Percentiles rank a stretch among this genome's conserved stretches.
Conservation (phyloP, 805 yeast genomes). For the Candida dajiaensis region DNA sequence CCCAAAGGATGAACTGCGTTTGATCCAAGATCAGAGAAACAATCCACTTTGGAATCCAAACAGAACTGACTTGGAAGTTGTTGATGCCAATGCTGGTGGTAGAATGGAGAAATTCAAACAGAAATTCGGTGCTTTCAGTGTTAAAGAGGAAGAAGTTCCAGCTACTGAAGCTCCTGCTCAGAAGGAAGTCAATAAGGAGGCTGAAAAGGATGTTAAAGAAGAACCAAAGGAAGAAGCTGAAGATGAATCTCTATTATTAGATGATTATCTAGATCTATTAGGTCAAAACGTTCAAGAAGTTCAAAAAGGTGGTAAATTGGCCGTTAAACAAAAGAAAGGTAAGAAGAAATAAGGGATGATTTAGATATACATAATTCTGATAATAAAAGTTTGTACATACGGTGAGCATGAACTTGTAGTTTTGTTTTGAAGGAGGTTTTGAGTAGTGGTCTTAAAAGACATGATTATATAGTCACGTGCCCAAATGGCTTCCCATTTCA, state of each 20-base stretch:
- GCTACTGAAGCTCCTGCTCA: neutral
- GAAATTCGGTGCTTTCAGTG: conserved; percentile 50
- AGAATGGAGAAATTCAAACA: conserved; percentile 69
- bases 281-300: conserved; percentile 52
- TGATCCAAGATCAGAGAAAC: conserved; percentile 86
- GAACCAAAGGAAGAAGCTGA: conserved; percentile 4
- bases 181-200: conserved; percentile 3
- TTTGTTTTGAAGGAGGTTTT: too few species aligned
- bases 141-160: conserved; percentile 25
- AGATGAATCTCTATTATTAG: conserved; percentile 21
- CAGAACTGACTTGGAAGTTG: conserved; percentile 65
- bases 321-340: conserved; percentile 36
- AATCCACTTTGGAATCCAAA: conserved; percentile 85
- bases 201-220: conserved; percentile 4
- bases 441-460: too few species aligned
- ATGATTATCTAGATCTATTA: conserved; percentile 54
- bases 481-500: neutral
- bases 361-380: neutral
- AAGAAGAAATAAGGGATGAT: conserved; percentile 28
- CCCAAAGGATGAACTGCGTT: conserved; percentile 80
- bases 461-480: too few species aligned
- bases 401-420: too few species aligned
- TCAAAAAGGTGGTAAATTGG: conserved; percentile 49
- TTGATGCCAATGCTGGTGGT: conserved; percentile 82
- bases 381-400: conserved; percentile 1